These are phyloP conservation scores for Candida quercuum DNA, from an alignment of 805 yeast genomes.

Conservation along the genomic window DNA sequence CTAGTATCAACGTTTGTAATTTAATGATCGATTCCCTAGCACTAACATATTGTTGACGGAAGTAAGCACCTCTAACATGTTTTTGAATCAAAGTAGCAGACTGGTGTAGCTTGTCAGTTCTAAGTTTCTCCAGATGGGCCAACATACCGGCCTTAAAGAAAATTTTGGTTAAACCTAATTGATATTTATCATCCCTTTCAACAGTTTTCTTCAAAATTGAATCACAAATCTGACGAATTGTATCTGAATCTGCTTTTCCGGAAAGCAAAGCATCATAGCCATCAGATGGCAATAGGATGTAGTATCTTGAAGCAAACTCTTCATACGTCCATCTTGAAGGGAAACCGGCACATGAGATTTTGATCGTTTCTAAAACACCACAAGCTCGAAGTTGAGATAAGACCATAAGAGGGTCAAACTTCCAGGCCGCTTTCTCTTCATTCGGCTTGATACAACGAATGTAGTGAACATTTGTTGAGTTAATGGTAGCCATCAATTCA, in stretches of 20 bases:
- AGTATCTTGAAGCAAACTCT: constrained; percentile 87
- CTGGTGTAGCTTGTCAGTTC: constrained; percentile 69
- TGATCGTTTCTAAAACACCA: constrained; percentile 95
- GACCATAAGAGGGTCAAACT: constrained; percentile 92
- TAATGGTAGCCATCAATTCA: constrained; percentile 87
- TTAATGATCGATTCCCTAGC: constrained; percentile 47
- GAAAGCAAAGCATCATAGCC: constrained; percentile 60
- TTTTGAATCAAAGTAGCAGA: constrained; percentile 87
- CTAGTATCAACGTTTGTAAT: constrained; percentile 62
- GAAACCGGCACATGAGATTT: constrained; percentile 97
- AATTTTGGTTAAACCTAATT: constrained; percentile 88
- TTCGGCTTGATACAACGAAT: constrained; percentile 97
- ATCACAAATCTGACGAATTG: constrained; percentile 60
- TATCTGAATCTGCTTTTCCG: constrained; percentile 44
- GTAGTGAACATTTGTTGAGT: constrained; percentile 93
- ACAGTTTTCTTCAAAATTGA: constrained; percentile 62
- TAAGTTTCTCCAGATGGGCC: constrained; percentile 81
- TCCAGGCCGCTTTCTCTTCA: constrained; percentile 92
- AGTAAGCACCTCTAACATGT: constrained; percentile 59
- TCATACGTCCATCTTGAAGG: constrained; percentile 95
- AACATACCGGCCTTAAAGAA: constrained; percentile 96
- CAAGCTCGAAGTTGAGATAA: constrained; percentile 93
- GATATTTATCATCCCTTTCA: constrained; percentile 65
- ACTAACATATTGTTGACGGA: constrained; percentile 55
- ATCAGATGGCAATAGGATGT: constrained; percentile 68